These are phyloP conservation scores for Marsdenia floribunda DNA, from an alignment of 257 asterid genomes.

Conservation along the genomic window DNA sequence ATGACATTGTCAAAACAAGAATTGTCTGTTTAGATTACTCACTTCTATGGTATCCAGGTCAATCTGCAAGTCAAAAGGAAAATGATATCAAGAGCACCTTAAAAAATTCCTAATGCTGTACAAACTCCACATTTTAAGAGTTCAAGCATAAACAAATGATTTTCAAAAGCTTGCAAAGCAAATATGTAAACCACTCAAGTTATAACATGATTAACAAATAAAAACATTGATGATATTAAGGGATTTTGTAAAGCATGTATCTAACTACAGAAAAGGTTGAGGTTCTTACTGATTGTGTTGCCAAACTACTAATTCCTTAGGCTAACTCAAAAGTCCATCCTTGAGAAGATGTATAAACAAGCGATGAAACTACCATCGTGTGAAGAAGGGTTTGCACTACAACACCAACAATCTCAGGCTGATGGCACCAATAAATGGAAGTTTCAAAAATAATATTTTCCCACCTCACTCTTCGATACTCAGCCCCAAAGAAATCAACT, in stretches of 20 bases:
- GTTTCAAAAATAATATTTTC: background rate
- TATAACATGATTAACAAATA: background rate
- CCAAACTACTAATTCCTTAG: background rate
- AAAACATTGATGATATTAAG: background rate
- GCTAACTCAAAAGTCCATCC: background rate
- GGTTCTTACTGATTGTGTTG: background rate
- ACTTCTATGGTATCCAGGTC: slow-evolving; percentile 99
- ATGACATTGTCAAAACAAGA: slow-evolving; percentile 87
- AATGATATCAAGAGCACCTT: slow-evolving; percentile 9
- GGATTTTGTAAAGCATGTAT: background rate
- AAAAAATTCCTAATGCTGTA: background rate
- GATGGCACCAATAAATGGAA: too few species aligned
- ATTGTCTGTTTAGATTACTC: slow-evolving; percentile 96
- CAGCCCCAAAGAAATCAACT: background rate
- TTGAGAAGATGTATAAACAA: background rate
- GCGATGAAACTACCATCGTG: background rate
- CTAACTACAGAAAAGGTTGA: background rate
- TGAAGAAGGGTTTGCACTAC: background rate
- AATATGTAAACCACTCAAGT: background rate
- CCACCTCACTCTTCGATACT: background rate
- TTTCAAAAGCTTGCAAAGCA: background rate
- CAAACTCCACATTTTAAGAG: background rate
- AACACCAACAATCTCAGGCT: too few species aligned
- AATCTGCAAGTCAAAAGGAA: slow-evolving; percentile 54
- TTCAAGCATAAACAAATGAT: background rate